Percentiles rank a stretch among this genome's conserved stretches.
Evolutionary conservation across 1,284 basidiomycete species (phyloP).

Genomic region (Neolentinus lepideus): DNA sequence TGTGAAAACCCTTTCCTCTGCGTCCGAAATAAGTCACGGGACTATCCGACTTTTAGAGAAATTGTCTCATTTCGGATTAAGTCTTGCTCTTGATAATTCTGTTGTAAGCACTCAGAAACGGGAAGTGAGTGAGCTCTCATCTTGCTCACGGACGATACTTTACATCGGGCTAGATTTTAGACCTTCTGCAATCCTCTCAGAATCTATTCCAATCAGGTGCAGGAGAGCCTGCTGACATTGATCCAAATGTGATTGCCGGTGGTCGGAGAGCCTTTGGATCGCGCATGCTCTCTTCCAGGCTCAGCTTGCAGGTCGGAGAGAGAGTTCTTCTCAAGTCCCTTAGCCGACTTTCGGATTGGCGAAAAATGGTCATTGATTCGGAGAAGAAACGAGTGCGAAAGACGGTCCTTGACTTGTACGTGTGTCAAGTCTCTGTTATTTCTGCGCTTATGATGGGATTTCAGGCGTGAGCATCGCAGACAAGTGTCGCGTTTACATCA

Average conservation of each 20-base stretch:
- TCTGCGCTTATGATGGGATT: background rate
- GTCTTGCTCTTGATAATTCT: conserved; percentile 54
- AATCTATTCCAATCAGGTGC: conserved; percentile 37
- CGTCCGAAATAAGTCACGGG: conserved; percentile 33
- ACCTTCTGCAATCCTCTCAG: conserved; percentile 48
- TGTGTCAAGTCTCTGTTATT: conserved; percentile 1
- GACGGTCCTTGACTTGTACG: conserved; percentile 63
- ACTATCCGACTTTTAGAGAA: conserved; percentile 56
- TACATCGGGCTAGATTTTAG: conserved; percentile 40
- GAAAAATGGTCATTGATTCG: conserved; percentile 52
- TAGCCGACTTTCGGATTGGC: conserved; percentile 60
- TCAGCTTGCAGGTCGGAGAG: conserved; percentile 57
- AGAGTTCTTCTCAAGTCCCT: conserved; percentile 55
- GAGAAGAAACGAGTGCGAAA: conserved; percentile 69
- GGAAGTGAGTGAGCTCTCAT: conserved; percentile 37
- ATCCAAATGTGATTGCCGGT: conserved; percentile 35
- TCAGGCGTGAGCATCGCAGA: conserved; percentile 64
- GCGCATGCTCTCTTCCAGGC: conserved; percentile 46
- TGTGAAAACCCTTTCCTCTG: conserved; percentile 31
- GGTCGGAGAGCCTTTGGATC: conserved; percentile 39
- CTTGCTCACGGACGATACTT: conserved; percentile 4
- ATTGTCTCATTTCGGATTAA: conserved; percentile 56
- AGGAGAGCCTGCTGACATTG: conserved; percentile 39
- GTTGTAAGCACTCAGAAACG: conserved; percentile 57
- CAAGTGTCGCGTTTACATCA: conserved; percentile 57